These are phyloP conservation scores for Penicillium canariense DNA, from an alignment of 495 filamentous ascomycete species.

Conservation along the genomic window DNA sequence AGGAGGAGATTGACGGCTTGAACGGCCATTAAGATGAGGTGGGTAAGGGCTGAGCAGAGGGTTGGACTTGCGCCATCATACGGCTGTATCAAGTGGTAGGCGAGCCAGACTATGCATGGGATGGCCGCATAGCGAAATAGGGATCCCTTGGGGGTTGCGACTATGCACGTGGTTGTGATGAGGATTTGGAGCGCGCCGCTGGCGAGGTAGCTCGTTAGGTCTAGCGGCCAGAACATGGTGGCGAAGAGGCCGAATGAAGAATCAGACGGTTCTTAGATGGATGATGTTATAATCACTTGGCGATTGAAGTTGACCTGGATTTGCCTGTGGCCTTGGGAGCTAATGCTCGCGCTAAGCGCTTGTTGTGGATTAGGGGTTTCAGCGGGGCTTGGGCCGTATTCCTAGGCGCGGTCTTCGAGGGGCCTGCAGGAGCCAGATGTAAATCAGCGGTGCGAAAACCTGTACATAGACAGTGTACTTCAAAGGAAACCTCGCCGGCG, in stretches of 20 bases:
- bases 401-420: neutral
- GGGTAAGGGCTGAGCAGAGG: neutral
- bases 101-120: conserved; percentile 12
- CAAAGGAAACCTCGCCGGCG: no score
- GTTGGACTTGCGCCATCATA: neutral
- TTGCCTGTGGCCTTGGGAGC: neutral
- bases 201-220: neutral
- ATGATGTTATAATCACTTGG: no score
- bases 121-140: conserved; percentile 14
- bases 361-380: neutral
- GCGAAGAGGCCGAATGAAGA: no score
- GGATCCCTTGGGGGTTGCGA: conserved; percentile 9
- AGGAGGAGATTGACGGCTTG: conserved; percentile 12
- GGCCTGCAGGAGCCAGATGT: no score
- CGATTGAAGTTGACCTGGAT: neutral
- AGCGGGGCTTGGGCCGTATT: neutral
- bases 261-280: neutral
- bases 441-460: no score
- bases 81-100: neutral
- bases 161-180: conserved; percentile 7
- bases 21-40: neutral
- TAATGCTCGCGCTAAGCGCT: neutral
- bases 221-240: neutral
- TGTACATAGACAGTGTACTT: no score
- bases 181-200: conserved; percentile 2